These are phyloP conservation scores for Baeospora myosura DNA, from an alignment of 1,284 basidiomycete species.

Conservation along the genomic window DNA sequence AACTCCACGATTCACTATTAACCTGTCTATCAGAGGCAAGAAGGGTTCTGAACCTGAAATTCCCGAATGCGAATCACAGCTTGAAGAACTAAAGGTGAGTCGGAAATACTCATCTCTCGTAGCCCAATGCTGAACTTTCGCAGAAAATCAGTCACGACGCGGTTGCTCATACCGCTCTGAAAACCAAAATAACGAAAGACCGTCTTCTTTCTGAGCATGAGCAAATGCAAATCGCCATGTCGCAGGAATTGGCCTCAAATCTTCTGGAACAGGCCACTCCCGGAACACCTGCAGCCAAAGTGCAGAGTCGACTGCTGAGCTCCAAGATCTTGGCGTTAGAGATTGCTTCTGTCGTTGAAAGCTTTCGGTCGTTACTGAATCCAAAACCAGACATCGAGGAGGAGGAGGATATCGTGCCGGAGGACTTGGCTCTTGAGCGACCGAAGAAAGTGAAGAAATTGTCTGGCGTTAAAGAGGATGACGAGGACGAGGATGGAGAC, in stretches of 20 bases:
- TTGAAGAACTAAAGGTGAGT: conserved; percentile 62
- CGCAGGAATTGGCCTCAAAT: conserved; percentile 31
- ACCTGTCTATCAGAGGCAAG: conserved; percentile 30
- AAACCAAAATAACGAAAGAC: conserved; percentile 72
- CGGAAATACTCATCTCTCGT: not conserved
- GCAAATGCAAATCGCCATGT: conserved; percentile 37
- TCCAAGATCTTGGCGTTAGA: conserved; percentile 68
- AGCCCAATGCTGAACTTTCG: not conserved
- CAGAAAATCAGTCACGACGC: conserved; percentile 57
- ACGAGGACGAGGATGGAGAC: conserved; percentile 20
- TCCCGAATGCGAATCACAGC: conserved; percentile 56
- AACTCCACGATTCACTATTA: no score
- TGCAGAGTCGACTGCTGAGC: conserved; percentile 69
- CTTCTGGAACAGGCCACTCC: conserved; percentile 24
- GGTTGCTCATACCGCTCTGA: conserved; percentile 56
- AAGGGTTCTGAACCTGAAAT: conserved; percentile 32
- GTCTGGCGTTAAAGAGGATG: conserved; percentile 15
- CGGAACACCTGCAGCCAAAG: conserved; percentile 48
- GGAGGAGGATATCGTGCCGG: conserved; percentile 24
- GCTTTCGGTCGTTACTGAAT: conserved; percentile 38
- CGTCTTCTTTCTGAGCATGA: conserved; percentile 42
- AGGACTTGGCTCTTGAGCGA: conserved; percentile 23
- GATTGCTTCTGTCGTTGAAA: conserved; percentile 45
- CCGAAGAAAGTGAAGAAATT: conserved; percentile 15
- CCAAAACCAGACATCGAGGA: conserved; percentile 25